A percentile compares a stretch with the other conserved stretches of the same genome.
These are phyloP conservation scores for Balansia obtecta DNA, from an alignment of 2,329 filamentous ascomycete species.

Conservation along the genomic window DNA sequence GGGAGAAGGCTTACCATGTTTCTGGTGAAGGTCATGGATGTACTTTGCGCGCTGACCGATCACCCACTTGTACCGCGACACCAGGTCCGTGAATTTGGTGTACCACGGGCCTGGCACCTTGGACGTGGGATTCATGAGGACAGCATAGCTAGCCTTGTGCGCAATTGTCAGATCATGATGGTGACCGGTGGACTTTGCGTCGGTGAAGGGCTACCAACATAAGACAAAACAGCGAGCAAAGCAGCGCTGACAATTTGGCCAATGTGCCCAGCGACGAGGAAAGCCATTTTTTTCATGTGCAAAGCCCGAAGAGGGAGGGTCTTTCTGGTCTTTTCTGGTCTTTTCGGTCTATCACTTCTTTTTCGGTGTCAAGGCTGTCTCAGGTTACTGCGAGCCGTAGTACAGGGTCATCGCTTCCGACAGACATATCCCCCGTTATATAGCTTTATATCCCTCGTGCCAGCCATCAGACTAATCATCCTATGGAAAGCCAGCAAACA, in stretches of 20 bases:
- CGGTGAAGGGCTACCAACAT: background rate
- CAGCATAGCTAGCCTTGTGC: background rate
- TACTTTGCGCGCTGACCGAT: slow-evolving; percentile 8
- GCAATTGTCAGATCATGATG: background rate
- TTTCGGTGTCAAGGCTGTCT: no score
- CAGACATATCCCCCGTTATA: no score
- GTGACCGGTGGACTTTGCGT: background rate
- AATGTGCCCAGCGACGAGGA: background rate
- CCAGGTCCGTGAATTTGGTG: slow-evolving; percentile 11
- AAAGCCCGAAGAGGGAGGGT: background rate
- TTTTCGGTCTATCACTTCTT: no score
- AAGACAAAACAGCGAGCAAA: background rate
- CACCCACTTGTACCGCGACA: slow-evolving; percentile 10
- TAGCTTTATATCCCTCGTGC: no score
- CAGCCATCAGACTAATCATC: no score
- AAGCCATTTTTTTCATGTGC: background rate
- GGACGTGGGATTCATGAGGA: slow-evolving; percentile 5
- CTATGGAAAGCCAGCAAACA: no score
- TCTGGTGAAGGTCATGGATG: slow-evolving; percentile 13
- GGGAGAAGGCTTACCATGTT: slow-evolving; percentile 10
- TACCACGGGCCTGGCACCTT: slow-evolving; percentile 16
- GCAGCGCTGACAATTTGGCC: background rate
- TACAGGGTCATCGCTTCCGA: no score
- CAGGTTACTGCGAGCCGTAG: no score
- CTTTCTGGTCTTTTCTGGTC: no score